phyloP scores from a whole-genome alignment of 2,329 filamentous ascomycete species.

The Neoascochyta sp. region DNA sequence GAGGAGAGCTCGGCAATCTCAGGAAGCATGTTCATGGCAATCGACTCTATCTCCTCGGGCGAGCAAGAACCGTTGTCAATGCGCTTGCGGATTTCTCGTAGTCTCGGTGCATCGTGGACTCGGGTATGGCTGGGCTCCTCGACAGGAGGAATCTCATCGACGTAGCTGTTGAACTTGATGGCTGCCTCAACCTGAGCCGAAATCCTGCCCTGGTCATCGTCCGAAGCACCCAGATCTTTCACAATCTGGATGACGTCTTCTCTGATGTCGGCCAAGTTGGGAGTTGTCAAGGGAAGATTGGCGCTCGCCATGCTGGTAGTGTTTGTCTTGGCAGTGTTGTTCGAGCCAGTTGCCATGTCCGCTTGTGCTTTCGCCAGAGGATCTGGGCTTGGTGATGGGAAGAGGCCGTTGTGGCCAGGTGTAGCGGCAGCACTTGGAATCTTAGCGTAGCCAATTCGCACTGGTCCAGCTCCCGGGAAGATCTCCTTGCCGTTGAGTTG shows the following conservation, averaged over 20 bases:
- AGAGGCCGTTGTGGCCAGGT: conserved; percentile 81
- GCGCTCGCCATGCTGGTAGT: conserved; percentile 45
- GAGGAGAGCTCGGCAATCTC: conserved; percentile 94
- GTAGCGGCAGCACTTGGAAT: conserved; percentile 85
- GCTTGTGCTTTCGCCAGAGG: conserved; percentile 61
- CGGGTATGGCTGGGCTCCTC: conserved; percentile 84
- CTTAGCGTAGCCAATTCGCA: conserved; percentile 96
- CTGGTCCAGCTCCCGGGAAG: conserved; percentile 91
- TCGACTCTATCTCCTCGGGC: conserved; percentile 83
- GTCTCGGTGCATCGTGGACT: conserved; percentile 87
- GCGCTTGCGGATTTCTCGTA: conserved; percentile 92
- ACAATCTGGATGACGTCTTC: conserved; percentile 82
- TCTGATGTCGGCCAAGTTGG: conserved; percentile 73
- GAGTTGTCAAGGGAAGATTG: conserved; percentile 60
- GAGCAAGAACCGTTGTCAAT: conserved; percentile 93
- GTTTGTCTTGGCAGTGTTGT: conserved; percentile 29
- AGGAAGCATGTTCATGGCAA: conserved; percentile 88
- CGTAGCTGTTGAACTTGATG: conserved; percentile 67
- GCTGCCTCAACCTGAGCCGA: conserved; percentile 70
- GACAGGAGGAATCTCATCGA: conserved; percentile 83
- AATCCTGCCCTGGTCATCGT: conserved; percentile 73
- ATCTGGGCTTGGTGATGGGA: conserved; percentile 87
- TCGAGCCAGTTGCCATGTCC: conserved; percentile 34
- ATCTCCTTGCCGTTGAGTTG: conserved; percentile 95
- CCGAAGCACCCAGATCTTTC: conserved; percentile 77